Evolutionary conservation across 169 alveolate genomes (phyloP).

Genomic region (Blepharisma undulans): DNA sequence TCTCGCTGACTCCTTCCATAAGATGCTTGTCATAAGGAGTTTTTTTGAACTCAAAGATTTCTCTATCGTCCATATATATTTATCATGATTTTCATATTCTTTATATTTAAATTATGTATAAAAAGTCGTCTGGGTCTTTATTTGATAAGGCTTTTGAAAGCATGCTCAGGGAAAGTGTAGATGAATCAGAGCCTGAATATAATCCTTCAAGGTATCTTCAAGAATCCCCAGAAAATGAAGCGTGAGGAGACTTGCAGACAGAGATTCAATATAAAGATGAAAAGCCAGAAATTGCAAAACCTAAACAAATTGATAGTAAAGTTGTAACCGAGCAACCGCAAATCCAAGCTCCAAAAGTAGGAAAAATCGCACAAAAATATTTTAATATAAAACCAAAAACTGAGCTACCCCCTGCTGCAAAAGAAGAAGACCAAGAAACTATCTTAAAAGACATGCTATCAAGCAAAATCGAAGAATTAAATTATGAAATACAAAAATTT

Average conservation of each 20-base stretch:
- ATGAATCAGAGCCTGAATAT: not conserved
- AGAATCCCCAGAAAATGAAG: conserved; percentile 10
- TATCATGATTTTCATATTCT: not conserved
- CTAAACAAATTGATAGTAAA: not conserved
- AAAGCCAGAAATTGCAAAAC: not conserved
- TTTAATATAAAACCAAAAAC: not conserved
- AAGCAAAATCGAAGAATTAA: conserved; percentile 21
- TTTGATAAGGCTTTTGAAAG: not conserved
- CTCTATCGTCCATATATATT: not conserved
- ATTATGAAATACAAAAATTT: not conserved
- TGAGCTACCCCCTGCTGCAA: not conserved
- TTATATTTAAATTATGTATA: conserved; percentile 1
- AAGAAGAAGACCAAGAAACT: not conserved
- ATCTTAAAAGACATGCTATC: not conserved
- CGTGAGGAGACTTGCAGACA: conserved; percentile 16
- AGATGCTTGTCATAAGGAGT: not conserved
- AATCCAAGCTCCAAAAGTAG: not conserved
- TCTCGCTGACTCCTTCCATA: not conserved
- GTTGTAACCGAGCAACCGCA: not conserved
- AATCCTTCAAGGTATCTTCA: not conserved
- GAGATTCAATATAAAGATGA: not conserved
- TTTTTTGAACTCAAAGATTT: not conserved
- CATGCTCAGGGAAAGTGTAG: not conserved
- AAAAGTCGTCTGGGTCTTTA: not conserved
- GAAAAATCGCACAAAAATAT: conserved; percentile 14